Conservation (phyloP, 495 filamentous ascomycete genomes). For the Annulohypoxylon moriforme region DNA sequence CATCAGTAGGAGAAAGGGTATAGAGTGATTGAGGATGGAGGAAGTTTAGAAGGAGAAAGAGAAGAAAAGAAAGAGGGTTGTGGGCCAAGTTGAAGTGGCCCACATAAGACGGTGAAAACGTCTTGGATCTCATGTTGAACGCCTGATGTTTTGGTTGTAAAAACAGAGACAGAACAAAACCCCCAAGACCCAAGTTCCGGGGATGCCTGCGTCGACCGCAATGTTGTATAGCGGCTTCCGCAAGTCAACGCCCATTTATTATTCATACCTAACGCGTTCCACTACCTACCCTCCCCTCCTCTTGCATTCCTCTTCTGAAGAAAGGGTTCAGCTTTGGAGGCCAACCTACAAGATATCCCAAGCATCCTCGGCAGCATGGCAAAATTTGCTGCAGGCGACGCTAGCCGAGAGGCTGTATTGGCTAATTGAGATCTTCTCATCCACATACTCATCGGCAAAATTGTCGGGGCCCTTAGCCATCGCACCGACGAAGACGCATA, state of each 20-base stretch:
- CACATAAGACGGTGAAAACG: slow-evolving; percentile 70
- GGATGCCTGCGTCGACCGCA: slow-evolving; percentile 52
- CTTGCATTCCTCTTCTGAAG: slow-evolving; percentile 26
- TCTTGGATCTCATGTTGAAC: slow-evolving; percentile 83
- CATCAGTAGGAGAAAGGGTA: slow-evolving; percentile 4
- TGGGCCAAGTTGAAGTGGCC: slow-evolving; percentile 77
- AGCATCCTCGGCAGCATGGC: slow-evolving; percentile 95
- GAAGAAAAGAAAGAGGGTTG: slow-evolving; percentile 49
- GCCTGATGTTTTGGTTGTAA: slow-evolving; percentile 83
- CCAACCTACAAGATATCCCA: slow-evolving; percentile 85
- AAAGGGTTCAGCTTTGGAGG: slow-evolving; percentile 10
- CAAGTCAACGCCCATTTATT: slow-evolving; percentile 34
- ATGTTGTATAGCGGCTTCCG: slow-evolving; percentile 62
- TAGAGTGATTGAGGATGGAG: background rate
- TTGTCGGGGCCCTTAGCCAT: slow-evolving; percentile 98
- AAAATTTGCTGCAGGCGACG: slow-evolving; percentile 99
- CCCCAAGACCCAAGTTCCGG: slow-evolving; percentile 58
- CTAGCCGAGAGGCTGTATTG: slow-evolving; percentile 96
- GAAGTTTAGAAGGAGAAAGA: slow-evolving; percentile 8
- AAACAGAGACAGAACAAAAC: slow-evolving; percentile 74
- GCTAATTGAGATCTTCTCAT: slow-evolving; percentile 97
- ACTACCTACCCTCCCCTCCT: slow-evolving; percentile 40
- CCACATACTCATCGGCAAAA: slow-evolving; percentile 93
- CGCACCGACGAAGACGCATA: slow-evolving; percentile 96
- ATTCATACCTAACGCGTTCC: slow-evolving; percentile 45